Evolutionary conservation across 2,329 filamentous ascomycete genomes (phyloP), one percentile per base, ranked within the genome.

Genomic region (Penicillium hordei): DNA sequence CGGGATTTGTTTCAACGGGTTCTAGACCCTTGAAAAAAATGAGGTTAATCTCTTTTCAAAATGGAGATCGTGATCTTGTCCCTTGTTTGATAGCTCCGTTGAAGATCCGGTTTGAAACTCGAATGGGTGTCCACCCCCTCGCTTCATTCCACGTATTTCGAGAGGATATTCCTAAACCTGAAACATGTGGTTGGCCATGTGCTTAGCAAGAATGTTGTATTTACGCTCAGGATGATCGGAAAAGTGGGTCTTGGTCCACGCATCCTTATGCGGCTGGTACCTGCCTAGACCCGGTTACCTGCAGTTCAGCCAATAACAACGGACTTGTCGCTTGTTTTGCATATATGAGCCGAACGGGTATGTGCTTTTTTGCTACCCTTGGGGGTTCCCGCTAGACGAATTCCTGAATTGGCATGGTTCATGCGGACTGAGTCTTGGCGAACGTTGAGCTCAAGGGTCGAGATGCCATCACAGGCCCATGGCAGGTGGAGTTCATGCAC

Each of bases 151-250:
- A 21, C 48, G 58, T 48, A 56, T 60, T 48, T 61, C 48, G 25
- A 43, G 59, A 40, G 60, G 56, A 44, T 57, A 55, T 45, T 27
- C 48, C 59, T 54, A 45, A 15, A 38, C 49, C 53, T 63, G 55
- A 61, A 60, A 67, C 65, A 67, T 67, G 62, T 65, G 64, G 60
- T 55, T 59, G 31, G 49, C 65, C 64, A 66, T 65, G 64, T 66
- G 64, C 59, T 39, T 38, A 52, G 9, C 23, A 51, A 38, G 48
- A 54, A 57, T 57, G 46, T 43, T 56, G 48, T 53, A 44, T 56
- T 33, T 36, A 52, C 48, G 46, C 21, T 48, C 25, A 40, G 29
- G 57, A 48, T 38, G 21, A 60, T 58, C 50, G 50, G 55, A 23
- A 51, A 39, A 52, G 49, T 27, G 38, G 50, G 53, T 39, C 48